Conservation (phyloP, 495 filamentous ascomycete genomes). For the Chaetomidium leptoderma region DNA sequence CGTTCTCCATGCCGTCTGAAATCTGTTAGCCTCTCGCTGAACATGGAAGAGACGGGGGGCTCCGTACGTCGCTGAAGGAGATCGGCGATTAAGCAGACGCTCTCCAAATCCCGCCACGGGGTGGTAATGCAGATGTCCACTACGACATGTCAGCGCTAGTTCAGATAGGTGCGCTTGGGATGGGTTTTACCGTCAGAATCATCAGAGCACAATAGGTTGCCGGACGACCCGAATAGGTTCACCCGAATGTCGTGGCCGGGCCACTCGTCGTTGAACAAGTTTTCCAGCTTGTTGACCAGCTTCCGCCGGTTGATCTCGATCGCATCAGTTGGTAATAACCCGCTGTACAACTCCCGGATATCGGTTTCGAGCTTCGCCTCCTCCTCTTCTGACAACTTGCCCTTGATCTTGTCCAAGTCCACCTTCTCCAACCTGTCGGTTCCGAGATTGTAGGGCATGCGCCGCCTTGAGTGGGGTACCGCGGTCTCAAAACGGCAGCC, state of each 20-base stretch:
- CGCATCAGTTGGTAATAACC: slow-evolving; percentile 74
- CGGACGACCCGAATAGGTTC: slow-evolving; percentile 93
- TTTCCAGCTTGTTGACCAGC: slow-evolving; percentile 81
- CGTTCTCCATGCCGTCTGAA: slow-evolving; percentile 89
- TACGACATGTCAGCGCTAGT: slow-evolving; percentile 38
- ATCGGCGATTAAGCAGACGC: slow-evolving; percentile 81
- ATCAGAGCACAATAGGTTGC: slow-evolving; percentile 90
- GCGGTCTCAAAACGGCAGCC: slow-evolving; percentile 79
- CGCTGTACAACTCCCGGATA: slow-evolving; percentile 77
- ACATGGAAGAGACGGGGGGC: not conserved
- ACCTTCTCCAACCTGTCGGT: slow-evolving; percentile 65
- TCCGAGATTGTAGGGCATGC: slow-evolving; percentile 90
- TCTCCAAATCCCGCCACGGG: slow-evolving; percentile 72
- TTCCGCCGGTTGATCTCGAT: slow-evolving; percentile 69
- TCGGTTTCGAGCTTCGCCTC: slow-evolving; percentile 73
- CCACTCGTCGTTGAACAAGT: slow-evolving; percentile 82
- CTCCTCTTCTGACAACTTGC: slow-evolving; percentile 65
- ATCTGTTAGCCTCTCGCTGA: slow-evolving; percentile 24
- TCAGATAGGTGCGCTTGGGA: slow-evolving; percentile 25
- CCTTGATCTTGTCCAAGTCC: slow-evolving; percentile 60
- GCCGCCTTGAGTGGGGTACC: slow-evolving; percentile 46
- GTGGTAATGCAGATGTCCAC: slow-evolving; percentile 98
- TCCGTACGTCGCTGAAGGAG: slow-evolving; percentile 75
- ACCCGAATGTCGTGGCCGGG: slow-evolving; percentile 86
- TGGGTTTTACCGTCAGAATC: slow-evolving; percentile 80